A percentile compares a stretch with the other conserved stretches of the same genome.
phyloP scores from a whole-genome alignment of 2,329 filamentous ascomycete species.

The Scytalidium lignicola region DNA sequence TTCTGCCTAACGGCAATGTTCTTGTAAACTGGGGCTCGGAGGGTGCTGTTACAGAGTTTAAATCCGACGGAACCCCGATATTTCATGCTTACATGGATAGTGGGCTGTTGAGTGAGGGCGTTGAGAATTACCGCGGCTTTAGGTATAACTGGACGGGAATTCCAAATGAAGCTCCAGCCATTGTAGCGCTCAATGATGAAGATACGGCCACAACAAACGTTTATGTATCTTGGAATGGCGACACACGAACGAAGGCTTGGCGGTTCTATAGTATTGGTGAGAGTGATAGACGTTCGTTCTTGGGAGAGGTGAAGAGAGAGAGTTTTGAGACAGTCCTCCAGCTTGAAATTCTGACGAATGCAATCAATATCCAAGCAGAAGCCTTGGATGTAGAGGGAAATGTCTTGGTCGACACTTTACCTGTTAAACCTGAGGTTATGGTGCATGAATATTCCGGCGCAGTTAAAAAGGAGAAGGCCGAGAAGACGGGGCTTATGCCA shows the following conservation, averaged over 20 bases:
- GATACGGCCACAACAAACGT: conserved; percentile 27
- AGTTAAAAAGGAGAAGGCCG: background rate
- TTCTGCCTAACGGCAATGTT: conserved; percentile 19
- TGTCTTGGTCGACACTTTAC: conserved; percentile 5
- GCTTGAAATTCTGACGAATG: conserved; percentile 1
- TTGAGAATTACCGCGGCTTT: conserved; percentile 35
- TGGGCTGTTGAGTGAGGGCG: conserved; percentile 20
- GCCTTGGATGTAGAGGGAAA: conserved; percentile 8
- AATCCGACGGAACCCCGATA: conserved; percentile 27
- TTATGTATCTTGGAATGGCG: conserved; percentile 52
- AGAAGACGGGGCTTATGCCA: conserved; percentile 1
- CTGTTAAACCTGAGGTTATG: conserved; percentile 6
- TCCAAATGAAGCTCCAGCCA: conserved; percentile 30
- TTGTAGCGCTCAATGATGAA: conserved; percentile 28
- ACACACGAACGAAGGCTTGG: conserved; percentile 42
- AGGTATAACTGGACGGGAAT: conserved; percentile 34
- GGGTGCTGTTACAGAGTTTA: conserved; percentile 18
- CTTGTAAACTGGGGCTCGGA: conserved; percentile 20
- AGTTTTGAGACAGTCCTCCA: conserved; percentile 38
- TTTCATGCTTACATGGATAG: conserved; percentile 35
- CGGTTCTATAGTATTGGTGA: conserved; percentile 36
- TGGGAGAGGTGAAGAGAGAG: conserved; percentile 33
- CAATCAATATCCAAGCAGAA: conserved; percentile 8
- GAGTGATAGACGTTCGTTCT: conserved; percentile 29
- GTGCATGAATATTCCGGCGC: conserved; percentile 7